A percentile compares a stretch with the other conserved stretches of the same genome.
Conservation (phyloP, 2,329 filamentous ascomycete species). For the Hawksworthiomyces lignivorus region DNA sequence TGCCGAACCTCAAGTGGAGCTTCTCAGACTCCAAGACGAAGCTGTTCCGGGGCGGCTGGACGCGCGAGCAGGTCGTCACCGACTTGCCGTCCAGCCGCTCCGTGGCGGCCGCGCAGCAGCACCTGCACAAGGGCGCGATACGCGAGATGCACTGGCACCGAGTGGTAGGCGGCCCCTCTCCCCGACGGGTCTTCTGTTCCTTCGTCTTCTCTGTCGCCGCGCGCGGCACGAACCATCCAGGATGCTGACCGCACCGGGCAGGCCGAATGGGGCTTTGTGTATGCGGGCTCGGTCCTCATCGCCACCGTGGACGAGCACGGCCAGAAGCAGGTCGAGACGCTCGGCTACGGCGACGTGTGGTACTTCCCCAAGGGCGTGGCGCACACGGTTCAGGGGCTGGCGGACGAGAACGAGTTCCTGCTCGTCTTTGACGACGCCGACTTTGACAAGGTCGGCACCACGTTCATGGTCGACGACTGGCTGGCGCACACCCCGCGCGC, state of each 20-base stretch:
- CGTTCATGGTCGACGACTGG: conserved; percentile 67
- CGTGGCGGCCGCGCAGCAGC: conserved; percentile 61
- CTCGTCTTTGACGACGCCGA: conserved; percentile 57
- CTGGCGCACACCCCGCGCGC: conserved; percentile 55
- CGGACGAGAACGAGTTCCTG: conserved; percentile 49
- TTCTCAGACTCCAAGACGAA: conserved; percentile 61
- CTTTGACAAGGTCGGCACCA: conserved; percentile 59
- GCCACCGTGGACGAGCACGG: conserved; percentile 57
- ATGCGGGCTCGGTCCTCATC: conserved; percentile 47
- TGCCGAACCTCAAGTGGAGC: conserved; percentile 62
- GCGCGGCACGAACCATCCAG: too few species aligned
- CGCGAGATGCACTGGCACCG: conserved; percentile 61
- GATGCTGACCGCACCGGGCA: too few species aligned
- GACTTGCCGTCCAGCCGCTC: conserved; percentile 59
- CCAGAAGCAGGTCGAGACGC: conserved; percentile 43
- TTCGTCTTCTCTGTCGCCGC: too few species aligned
- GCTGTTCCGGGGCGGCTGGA: conserved; percentile 57
- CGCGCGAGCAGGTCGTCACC: conserved; percentile 57
- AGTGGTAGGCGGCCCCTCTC: too few species aligned
- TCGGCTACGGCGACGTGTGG: conserved; percentile 52
- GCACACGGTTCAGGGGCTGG: conserved; percentile 47
- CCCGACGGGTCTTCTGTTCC: too few species aligned
- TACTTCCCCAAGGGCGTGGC: conserved; percentile 44
- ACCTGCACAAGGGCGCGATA: conserved; percentile 57
- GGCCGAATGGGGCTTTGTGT: conserved; percentile 62